These are phyloP conservation scores for Thermomucor indicae-seudaticae DNA, from an alignment of 371 early-diverging fungal genomes.

Conservation along the genomic window DNA sequence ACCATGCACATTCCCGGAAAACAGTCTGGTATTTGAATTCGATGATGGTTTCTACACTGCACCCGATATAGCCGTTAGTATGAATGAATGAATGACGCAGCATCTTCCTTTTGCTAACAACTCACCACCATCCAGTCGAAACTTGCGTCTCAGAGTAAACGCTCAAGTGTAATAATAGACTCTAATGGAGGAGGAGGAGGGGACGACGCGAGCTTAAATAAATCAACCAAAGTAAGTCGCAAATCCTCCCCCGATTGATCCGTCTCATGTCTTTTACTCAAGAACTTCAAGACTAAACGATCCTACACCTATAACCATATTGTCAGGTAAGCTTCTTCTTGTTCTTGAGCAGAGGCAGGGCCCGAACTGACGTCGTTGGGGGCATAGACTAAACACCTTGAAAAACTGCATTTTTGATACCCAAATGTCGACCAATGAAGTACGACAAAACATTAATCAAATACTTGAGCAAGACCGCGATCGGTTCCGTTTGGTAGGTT, in stretches of 20 bases:
- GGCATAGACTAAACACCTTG: conserved; percentile 40
- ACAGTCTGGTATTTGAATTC: conserved; percentile 49
- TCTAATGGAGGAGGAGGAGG: conserved; percentile 8
- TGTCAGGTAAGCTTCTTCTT: conserved; percentile 27
- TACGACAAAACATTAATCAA: conserved; percentile 35
- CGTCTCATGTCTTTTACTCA: not conserved
- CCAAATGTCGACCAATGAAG: conserved; percentile 44
- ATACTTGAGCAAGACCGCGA: conserved; percentile 35
- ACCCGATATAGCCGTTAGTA: conserved; percentile 31
- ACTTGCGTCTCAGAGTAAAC: conserved; percentile 17
- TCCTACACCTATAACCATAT: conserved; percentile 54
- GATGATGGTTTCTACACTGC: conserved; percentile 57
- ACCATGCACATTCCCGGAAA: conserved; percentile 41
- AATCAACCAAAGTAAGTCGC: conserved; percentile 16
- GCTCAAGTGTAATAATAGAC: conserved; percentile 14
- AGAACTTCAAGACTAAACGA: conserved; percentile 22
- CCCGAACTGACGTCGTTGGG: not conserved
- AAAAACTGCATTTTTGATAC: conserved; percentile 58
- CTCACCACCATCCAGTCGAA: conserved; percentile 5
- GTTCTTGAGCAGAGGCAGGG: not conserved
- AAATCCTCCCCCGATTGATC: too few relatives aligned
- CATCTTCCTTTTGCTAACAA: not conserved
- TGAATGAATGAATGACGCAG: not conserved
- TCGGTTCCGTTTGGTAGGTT: conserved; percentile 34
- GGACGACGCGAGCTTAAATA: conserved; percentile 15